These are phyloP conservation scores for Fusarium poae DNA, from an alignment of 2,329 filamentous ascomycete genomes.

Conservation along the genomic window DNA sequence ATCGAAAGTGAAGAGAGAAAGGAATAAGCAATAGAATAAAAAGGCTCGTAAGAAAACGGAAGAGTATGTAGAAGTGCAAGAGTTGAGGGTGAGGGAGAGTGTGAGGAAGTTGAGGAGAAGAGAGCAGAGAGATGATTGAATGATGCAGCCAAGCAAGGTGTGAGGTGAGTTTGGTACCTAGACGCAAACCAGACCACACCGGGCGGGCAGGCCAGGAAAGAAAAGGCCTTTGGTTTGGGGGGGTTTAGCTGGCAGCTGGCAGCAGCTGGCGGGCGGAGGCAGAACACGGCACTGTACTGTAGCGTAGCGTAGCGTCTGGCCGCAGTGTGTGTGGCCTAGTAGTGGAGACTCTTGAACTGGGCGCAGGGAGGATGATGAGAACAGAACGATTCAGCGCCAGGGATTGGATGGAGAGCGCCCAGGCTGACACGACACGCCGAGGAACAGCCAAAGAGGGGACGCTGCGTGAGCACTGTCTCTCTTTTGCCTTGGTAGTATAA, in stretches of 20 bases:
- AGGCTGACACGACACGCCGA: constrained; percentile 51
- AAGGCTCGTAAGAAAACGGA: constrained; percentile 21
- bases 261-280: constrained; percentile 39
- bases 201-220: constrained; percentile 4
- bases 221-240: constrained; percentile 3
- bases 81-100: constrained; percentile 13
- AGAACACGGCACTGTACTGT: constrained; percentile 20
- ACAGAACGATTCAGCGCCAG: constrained; percentile 28
- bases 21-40: constrained; percentile 16
- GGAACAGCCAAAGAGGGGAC: constrained; percentile 26
- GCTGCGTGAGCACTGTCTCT: constrained; percentile 32
- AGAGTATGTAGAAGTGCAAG: constrained; percentile 17
- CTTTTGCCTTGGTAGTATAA: constrained; percentile 23
- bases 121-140: constrained; percentile 37
- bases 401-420: constrained; percentile 52
- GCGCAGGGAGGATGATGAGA: constrained; percentile 47
- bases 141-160: constrained; percentile 45
- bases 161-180: constrained; percentile 26
- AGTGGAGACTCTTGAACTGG: constrained; percentile 28
- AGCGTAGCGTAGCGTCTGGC: constrained; percentile 26
- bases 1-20: constrained; percentile 21
- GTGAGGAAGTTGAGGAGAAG: constrained; percentile 18
- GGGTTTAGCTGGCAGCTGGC: constrained; percentile 19
- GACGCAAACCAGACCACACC: constrained; percentile 1
- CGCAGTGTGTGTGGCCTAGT: constrained; percentile 45